Percentiles rank a stretch among this genome's conserved stretches.
Conservation (phyloP, 164 flowering plant genomes). For the Vitis cinerea region DNA sequence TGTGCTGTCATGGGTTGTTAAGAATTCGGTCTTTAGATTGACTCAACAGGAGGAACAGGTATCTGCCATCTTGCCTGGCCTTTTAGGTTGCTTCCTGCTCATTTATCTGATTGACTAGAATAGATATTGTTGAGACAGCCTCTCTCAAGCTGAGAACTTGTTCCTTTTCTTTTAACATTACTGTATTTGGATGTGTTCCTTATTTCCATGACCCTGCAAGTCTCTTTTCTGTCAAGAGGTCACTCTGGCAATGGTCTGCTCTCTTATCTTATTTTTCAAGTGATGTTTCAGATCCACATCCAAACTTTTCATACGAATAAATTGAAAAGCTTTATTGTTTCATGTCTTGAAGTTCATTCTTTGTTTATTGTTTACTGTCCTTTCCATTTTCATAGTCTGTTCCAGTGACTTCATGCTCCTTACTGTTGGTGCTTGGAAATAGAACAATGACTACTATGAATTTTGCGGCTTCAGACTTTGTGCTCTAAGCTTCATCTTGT, state of each 20-base stretch:
- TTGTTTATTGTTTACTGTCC: neutral
- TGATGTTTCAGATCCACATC: neutral
- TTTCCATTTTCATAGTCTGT: neutral
- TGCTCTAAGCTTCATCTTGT: too few species aligned
- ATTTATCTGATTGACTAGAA: constrained; percentile 23
- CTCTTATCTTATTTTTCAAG: neutral
- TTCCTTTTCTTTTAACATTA: constrained; percentile 9
- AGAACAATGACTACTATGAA: too few species aligned
- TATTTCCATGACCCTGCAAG: constrained; percentile 8
- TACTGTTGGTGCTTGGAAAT: too few species aligned
- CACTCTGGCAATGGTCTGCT: neutral
- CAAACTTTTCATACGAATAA: constrained; percentile 3
- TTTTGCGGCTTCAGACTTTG: too few species aligned
- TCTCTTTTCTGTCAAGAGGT: constrained; percentile 11
- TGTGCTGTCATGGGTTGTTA: constrained; percentile 78
- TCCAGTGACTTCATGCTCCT: neutral
- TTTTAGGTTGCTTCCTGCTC: constrained; percentile 15
- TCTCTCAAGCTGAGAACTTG: constrained; percentile 10
- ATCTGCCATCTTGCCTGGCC: constrained; percentile 12
- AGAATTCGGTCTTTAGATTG: constrained; percentile 24
- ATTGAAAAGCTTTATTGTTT: constrained; percentile 2
- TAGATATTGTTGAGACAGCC: constrained; percentile 10
- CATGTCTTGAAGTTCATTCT: neutral
- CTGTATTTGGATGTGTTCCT: constrained; percentile 7
- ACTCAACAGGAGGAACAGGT: constrained; percentile 13